Evolutionary conservation across 495 filamentous ascomycete species (phyloP), one percentile per base, ranked within the genome.

Genomic region (Penicillium daleae): DNA sequence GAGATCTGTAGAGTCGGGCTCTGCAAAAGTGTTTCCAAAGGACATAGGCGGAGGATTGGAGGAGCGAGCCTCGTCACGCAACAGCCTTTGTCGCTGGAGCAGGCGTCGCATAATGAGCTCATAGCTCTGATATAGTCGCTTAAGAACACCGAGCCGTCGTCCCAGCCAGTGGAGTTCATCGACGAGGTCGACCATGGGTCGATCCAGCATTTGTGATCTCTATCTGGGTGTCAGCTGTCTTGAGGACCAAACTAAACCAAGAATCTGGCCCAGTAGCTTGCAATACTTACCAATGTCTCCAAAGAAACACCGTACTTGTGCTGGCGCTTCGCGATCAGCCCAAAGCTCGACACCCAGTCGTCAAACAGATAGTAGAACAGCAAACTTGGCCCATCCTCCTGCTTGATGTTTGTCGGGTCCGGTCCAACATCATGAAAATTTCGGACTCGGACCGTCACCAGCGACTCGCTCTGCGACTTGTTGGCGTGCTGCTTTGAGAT

Each of bases 301-400:
- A 92, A 77, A 48, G 82, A 71, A 7, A 77, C 74, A 8, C 82
- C 84, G 63, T 90, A 91, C 57, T 82, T 83, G 59, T 87, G 83
- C 59, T 89, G 83, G 35, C 82, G 76, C 40, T 82, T 80, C 15
- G 85, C 79, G 40, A 92, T 83, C 21, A 91, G 78, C 24, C 79
- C 77, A 67, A 89, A 91, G 61, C 83, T 88, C 7, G 87, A 87
- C 46, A 86, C 81, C 90, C 90, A 96, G 72, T 95, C 91, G 66
- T 96, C 92, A 65, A 95, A 96, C 6, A 96, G 81, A 69, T 93
- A 95, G 71, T 92, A 94, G 67, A 94, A 91, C 13, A 96, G 79
- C 31, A 93, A 74, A 61, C 91, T 91, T 0, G 92, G 82, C 4
- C 86, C 83, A 65, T 92, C 89, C n/a, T 81, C 75, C 31, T 77